Conservation (phyloP, 2,329 filamentous ascomycete genomes). For the Fusarium sp. region DNA sequence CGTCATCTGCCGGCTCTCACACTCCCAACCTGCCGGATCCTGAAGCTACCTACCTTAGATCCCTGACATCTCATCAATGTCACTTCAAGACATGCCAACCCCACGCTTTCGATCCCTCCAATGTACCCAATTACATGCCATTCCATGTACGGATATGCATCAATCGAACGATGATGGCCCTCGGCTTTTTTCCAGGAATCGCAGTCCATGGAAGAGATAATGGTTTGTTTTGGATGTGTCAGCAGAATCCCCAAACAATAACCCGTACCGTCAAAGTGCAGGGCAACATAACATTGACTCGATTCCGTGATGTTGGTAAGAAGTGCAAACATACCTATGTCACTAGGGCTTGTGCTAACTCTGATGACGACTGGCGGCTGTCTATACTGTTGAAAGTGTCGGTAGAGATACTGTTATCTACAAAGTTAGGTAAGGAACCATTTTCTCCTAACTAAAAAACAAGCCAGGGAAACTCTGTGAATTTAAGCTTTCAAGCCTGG, state of each 20-base stretch:
- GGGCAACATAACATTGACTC: constrained; percentile 13
- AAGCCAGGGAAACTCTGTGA: neutral
- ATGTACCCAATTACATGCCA: neutral
- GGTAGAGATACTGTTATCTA: neutral
- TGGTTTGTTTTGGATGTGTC: constrained; percentile 17
- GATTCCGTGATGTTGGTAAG: constrained; percentile 1
- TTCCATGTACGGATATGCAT: neutral
- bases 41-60: constrained; percentile 24
- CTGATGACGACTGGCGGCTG: neutral
- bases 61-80: constrained; percentile 17
- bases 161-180: constrained; percentile 9
- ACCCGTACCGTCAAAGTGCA: constrained; percentile 1
- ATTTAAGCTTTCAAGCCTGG: constrained; percentile 23
- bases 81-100: constrained; percentile 25
- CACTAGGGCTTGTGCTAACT: neutral
- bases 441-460: neutral
- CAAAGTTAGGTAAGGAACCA: neutral
- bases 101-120: constrained; percentile 26
- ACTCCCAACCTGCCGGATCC: constrained; percentile 17
- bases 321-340: neutral
- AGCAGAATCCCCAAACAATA: constrained; percentile 12
- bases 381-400: neutral
- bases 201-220: constrained; percentile 21
- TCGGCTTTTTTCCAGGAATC: neutral
- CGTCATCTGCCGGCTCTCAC: constrained; percentile 15